These are phyloP conservation scores for Globisporangium ultimum DNA, from an alignment of 352 stramenopile genomes.

Conservation along the genomic window DNA sequence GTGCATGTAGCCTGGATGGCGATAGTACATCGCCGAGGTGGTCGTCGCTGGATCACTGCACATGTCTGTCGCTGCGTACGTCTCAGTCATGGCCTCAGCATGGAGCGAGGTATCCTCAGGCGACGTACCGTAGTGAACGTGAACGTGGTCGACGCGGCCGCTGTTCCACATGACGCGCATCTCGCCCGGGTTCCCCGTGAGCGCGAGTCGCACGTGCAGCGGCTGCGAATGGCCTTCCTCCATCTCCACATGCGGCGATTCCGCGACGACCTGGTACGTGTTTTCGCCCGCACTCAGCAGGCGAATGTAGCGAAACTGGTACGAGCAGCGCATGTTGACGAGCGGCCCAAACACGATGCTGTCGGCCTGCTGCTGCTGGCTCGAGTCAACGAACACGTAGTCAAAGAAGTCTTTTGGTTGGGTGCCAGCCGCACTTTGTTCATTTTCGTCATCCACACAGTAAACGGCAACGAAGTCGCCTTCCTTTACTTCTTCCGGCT, in stretches of 20 bases:
- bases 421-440: neutral
- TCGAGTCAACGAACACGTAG: conserved; percentile 22
- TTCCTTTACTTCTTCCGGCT: neutral
- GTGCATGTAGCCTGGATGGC: conserved; percentile 33
- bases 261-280: conserved; percentile 18
- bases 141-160: conserved; percentile 9
- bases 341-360: conserved; percentile 34
- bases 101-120: neutral
- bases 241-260: conserved; percentile 30
- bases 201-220: conserved; percentile 29
- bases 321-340: conserved; percentile 47
- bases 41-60: conserved; percentile 20
- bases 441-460: conserved; percentile 28
- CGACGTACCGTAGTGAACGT: conserved; percentile 19
- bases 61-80: conserved; percentile 26
- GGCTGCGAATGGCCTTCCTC: conserved; percentile 23
- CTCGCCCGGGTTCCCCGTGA: conserved; percentile 23
- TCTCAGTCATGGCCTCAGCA: conserved; percentile 7
- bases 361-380: conserved; percentile 2
- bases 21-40: conserved; percentile 19
- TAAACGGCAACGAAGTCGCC: conserved; percentile 35
- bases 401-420: conserved; percentile 22
- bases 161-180: conserved; percentile 44
- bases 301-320: conserved; percentile 36
- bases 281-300: neutral